These are phyloP conservation scores for Aspergillus sp. DNA, from an alignment of 2,329 filamentous ascomycete species.

Conservation along the genomic window DNA sequence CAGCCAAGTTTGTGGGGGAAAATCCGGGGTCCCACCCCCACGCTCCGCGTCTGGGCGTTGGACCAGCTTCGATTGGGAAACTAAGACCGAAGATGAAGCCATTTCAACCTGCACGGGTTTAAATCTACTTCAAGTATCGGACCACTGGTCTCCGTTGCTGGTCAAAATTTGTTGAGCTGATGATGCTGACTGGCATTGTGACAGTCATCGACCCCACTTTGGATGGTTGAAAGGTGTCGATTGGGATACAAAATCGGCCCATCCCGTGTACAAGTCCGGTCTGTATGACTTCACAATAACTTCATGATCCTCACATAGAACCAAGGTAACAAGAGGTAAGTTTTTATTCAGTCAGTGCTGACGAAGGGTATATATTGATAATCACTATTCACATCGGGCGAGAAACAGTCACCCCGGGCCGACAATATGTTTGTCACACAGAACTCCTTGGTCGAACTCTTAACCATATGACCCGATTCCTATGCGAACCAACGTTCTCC, in stretches of 20 bases:
- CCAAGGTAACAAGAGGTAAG: too few species aligned
- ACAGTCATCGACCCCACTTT: background rate
- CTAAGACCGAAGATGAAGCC: background rate
- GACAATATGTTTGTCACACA: too few species aligned
- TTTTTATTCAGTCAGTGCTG: too few species aligned
- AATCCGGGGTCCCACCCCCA: constrained; percentile 1
- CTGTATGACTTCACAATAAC: too few species aligned
- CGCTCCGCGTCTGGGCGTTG: background rate
- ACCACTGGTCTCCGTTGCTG: background rate
- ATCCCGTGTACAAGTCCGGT: too few species aligned
- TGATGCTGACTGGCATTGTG: background rate
- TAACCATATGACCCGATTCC: background rate
- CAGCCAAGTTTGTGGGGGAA: background rate
- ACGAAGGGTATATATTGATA: too few species aligned
- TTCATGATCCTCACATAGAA: too few species aligned
- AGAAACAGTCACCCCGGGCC: too few species aligned
- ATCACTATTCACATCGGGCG: too few species aligned
- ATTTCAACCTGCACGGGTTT: background rate
- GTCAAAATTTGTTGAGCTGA: background rate
- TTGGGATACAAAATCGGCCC: too few species aligned
- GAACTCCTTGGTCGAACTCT: too few species aligned
- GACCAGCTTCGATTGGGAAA: background rate
- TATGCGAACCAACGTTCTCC: background rate
- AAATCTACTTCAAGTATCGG: background rate
- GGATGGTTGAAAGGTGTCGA: background rate